Percentiles rank a stretch among this genome's conserved stretches.
These are phyloP conservation scores for Corymbia citriodora DNA, from an alignment of 441 rosid genomes.

Conservation along the genomic window DNA sequence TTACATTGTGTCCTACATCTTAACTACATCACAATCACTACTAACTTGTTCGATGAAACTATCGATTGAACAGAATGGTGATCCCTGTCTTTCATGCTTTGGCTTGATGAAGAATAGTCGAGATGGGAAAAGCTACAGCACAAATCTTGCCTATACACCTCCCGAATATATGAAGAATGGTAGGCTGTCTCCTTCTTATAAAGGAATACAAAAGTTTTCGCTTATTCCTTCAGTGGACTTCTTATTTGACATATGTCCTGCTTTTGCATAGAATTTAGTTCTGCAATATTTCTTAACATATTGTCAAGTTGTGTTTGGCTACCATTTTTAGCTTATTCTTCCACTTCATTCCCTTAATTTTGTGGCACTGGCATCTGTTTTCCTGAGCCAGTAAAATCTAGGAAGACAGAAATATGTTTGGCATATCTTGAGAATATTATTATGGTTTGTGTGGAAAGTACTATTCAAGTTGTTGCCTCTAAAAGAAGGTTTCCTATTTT, in stretches of 20 bases:
- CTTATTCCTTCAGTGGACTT: not conserved
- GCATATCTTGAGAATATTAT: not conserved
- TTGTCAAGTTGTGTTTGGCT: not conserved
- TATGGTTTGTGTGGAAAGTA: not conserved
- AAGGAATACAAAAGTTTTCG: not conserved
- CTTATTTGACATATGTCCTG: not conserved
- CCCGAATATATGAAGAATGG: slow-evolving; percentile 70
- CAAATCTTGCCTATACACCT: slow-evolving; percentile 64
- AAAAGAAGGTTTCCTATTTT: not conserved
- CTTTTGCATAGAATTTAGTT: not conserved
- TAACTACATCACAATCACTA: not conserved
- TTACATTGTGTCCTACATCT: not conserved
- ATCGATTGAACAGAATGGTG: slow-evolving; percentile 59
- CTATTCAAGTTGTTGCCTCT: not conserved
- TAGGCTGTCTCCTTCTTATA: not conserved
- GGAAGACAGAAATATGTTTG: not conserved
- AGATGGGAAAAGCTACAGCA: slow-evolving; percentile 64
- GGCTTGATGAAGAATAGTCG: slow-evolving; percentile 74
- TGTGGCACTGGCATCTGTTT: not conserved
- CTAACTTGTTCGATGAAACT: not conserved
- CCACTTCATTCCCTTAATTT: not conserved
- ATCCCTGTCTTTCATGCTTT: slow-evolving; percentile 89
- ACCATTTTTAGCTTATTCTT: not conserved
- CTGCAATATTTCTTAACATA: not conserved
- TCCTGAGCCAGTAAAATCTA: not conserved